Base-by-base conservation (phyloP, 2,329 filamentous ascomycete genomes). In the Colletotrichum gloeosporioides region DNA sequence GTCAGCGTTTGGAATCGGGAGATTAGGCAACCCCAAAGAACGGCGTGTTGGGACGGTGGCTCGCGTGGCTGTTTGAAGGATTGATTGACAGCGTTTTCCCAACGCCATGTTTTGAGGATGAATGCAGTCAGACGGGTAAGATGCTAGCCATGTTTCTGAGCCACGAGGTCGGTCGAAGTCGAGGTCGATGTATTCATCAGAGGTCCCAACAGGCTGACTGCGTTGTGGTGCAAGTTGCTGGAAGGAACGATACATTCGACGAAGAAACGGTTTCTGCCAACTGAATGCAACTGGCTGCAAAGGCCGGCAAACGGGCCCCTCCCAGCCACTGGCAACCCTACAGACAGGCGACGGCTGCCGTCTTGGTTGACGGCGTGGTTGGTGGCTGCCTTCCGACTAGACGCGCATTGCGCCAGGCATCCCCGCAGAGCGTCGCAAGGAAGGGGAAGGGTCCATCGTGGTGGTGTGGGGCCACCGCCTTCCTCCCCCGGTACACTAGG, bases 381-480 rank as follows among this genome's bases (percentile, higher is more conserved):
- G 25, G 29, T 65, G 31, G 61, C 32, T 71, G 62, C 66, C 75
- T 71, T 75, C 29, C 71, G 66, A 77, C 49, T 77, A 77, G 59
- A 67, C 75, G 75, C 75, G 72, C 75, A 77, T 68, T 49, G 72
- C 72, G 67, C 75, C 75, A 77, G 75, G 75, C 75, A 77, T 64
- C 67, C 32, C 71, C 67, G 67, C 75, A 77, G 53, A 36, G 15
- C 12, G 5, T 8, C 13, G 15, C 64, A 74, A 53, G 44, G 44
- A 74, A 36, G 71, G 59, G 44, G 44, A 74, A 36, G 71, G 59
- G 49, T 69, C 61, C 32, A 39, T 44, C 53, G 25, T 61, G 63
- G 29, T 61, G 55, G 62, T 53, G 66, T 63, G 59, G 57, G 59
- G 22, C 9, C 3, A 2, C 29, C 3, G 16, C 44, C 44, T 53